Conservation (phyloP, 164 flowering plant species). For the Macadamia integrifolia region DNA sequence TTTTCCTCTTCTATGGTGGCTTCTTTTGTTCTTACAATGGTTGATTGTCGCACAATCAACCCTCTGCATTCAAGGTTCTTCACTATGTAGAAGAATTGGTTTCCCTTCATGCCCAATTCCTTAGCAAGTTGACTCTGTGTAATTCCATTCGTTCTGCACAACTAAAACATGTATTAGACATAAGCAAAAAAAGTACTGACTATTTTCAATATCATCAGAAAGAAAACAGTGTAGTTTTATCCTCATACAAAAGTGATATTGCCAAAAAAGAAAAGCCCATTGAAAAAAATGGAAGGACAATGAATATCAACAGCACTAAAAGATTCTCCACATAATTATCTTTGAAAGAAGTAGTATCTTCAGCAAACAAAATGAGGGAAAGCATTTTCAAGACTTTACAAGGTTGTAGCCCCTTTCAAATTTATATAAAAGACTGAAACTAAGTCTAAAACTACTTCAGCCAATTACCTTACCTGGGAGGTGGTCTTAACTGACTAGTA, state of each 20-base stretch:
- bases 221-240: neutral
- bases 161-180: neutral
- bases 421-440: too few relatives aligned
- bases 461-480: too few relatives aligned
- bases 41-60: slow-evolving; percentile 63
- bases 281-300: neutral
- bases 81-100: slow-evolving; percentile 62
- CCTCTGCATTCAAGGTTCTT: slow-evolving; percentile 70
- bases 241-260: neutral
- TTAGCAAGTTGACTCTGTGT: slow-evolving; percentile 79
- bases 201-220: neutral
- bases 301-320: too few relatives aligned
- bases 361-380: too few relatives aligned
- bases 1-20: slow-evolving; percentile 32
- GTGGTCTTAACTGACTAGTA: too few relatives aligned
- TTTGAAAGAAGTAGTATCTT: too few relatives aligned
- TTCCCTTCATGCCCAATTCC: slow-evolving; percentile 61
- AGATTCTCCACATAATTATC: too few relatives aligned
- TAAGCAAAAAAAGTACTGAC: neutral
- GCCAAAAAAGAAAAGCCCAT: too few relatives aligned
- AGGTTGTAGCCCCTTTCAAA: too few relatives aligned
- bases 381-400: too few relatives aligned
- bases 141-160: slow-evolving; percentile 65
- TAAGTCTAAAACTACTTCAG: too few relatives aligned
- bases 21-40: slow-evolving; percentile 59